Percentiles rank a stretch among this genome's conserved stretches.
Evolutionary conservation across 75 land plant species (phyloP).

Genomic region (Selaginella tamariscina): DNA sequence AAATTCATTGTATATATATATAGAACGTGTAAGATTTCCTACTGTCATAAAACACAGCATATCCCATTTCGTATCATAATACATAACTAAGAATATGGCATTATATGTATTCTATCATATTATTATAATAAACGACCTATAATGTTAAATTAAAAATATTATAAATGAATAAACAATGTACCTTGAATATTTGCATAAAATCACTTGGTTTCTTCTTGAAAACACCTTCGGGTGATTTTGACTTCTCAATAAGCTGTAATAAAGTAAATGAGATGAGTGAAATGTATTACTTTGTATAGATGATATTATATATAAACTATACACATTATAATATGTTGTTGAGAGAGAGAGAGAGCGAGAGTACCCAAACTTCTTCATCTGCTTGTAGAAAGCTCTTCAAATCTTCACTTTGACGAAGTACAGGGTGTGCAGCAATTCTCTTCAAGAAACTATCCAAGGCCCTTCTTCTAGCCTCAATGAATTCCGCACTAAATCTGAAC

Average conservation of each 20-base stretch:
- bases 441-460: background rate
- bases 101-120: no score
- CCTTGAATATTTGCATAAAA: slow-evolving; percentile 1
- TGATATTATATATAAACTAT: no score
- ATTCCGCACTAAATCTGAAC: background rate
- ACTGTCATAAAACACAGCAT: no score
- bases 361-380: background rate
- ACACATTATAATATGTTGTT: no score
- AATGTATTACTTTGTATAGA: background rate
- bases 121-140: no score
- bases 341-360: no score
- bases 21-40: no score
- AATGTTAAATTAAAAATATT: background rate
- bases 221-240: background rate
- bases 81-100: background rate
- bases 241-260: background rate
- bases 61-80: no score
- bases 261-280: no score
- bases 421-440: background rate
- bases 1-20: no score
- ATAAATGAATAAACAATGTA: background rate
- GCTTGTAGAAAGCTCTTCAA: background rate
- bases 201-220: background rate
- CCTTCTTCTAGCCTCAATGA: background rate
- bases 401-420: background rate